Percentiles rank a stretch among this genome's conserved stretches.
Conservation (phyloP, 306 rosid species). For the Cajanus cajan region DNA sequence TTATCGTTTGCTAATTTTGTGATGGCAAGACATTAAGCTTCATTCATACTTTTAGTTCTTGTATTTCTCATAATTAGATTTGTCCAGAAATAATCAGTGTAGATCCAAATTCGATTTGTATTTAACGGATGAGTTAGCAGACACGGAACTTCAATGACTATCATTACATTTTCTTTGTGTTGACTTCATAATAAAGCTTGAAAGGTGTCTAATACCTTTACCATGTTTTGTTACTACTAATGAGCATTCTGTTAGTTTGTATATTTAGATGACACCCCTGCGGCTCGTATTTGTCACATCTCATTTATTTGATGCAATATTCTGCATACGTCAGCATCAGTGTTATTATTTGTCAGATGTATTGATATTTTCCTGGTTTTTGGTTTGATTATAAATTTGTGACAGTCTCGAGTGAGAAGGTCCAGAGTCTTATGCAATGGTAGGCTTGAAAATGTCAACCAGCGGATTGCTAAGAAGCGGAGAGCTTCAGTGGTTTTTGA, state of each 20-base stretch:
- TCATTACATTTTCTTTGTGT: not conserved
- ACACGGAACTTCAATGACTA: not conserved
- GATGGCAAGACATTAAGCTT: conserved; percentile 12
- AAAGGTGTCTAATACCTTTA: not conserved
- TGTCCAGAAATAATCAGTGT: not conserved
- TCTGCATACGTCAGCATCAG: not conserved
- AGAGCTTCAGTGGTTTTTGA: conserved; percentile 27
- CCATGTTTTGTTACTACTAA: conserved; percentile 10
- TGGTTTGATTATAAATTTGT: conserved; percentile 29
- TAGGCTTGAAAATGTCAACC: conserved; percentile 39
- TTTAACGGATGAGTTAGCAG: not conserved
- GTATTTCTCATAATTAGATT: conserved; percentile 14
- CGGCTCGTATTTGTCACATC: not conserved
- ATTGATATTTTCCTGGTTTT: conserved; percentile 19
- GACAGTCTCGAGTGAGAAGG: conserved; percentile 53
- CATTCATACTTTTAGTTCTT: not conserved
- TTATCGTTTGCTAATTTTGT: conserved; percentile 1
- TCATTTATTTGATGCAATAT: conserved; percentile 9
- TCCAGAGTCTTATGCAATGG: conserved; percentile 36
- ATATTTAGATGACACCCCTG: not conserved
- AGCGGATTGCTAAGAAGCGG: conserved; percentile 37
- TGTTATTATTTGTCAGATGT: conserved; percentile 11
- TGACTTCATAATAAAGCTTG: not conserved
- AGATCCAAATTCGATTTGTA: not conserved
- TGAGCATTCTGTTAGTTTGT: conserved; percentile 1